phyloP scores from a whole-genome alignment of 352 stramenopile genomes.

The Phytophthora litchii region DNA sequence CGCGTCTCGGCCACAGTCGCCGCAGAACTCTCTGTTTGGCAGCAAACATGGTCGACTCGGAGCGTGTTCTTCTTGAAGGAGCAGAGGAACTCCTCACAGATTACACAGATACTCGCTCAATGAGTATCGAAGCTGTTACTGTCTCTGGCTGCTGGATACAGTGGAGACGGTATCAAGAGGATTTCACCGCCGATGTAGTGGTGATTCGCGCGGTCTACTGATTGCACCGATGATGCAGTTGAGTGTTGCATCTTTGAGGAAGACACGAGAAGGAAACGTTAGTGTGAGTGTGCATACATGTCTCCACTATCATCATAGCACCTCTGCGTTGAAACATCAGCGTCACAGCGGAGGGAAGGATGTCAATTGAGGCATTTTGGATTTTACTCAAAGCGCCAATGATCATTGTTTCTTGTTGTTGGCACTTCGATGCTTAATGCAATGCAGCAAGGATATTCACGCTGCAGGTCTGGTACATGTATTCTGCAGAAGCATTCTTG shows the following conservation, averaged over 20 bases:
- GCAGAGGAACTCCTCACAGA: constrained; percentile 12
- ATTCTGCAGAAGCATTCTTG: constrained; percentile 19
- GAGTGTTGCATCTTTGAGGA: constrained; percentile 25
- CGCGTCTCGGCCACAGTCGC: constrained; percentile 25
- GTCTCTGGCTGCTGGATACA: constrained; percentile 8
- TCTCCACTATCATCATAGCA: constrained; percentile 30
- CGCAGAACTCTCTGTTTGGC: constrained; percentile 34
- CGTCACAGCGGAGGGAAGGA: constrained; percentile 18
- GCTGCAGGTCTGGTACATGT: constrained; percentile 12
- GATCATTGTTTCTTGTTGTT: constrained; percentile 17
- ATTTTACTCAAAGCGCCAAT: constrained; percentile 29
- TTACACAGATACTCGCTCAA: constrained; percentile 11
- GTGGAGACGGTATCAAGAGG: constrained; percentile 4
- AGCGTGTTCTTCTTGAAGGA: constrained; percentile 42
- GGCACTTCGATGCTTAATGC: neutral
- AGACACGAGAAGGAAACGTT: constrained; percentile 22
- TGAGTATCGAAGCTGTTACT: constrained; percentile 9
- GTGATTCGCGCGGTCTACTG: constrained; percentile 14
- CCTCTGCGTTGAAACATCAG: constrained; percentile 31
- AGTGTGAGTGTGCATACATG: constrained; percentile 34
- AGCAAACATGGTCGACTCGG: constrained; percentile 39
- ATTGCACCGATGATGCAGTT: constrained; percentile 20
- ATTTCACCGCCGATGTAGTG: constrained; percentile 8
- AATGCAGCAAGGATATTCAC: constrained; percentile 4
- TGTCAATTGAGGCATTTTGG: constrained; percentile 36